Conservation (phyloP, 768 basidiomycete species). For the Panaeolus cyanescens region DNA sequence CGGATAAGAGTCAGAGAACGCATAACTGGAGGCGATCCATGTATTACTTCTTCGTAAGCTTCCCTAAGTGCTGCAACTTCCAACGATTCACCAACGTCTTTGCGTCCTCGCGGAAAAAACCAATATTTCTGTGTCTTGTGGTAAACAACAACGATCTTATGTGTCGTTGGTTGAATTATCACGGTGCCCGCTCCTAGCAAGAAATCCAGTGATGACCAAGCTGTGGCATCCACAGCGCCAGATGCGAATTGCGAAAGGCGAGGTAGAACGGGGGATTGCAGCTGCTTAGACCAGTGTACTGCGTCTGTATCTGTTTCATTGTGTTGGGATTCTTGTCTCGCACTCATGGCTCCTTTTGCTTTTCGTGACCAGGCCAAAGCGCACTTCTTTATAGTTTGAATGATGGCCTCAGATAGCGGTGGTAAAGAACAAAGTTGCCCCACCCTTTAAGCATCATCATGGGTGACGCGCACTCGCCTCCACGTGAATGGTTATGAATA, state of each 20-base stretch:
- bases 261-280: background rate
- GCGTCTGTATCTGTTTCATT: background rate
- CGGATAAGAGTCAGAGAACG: background rate
- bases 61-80: constrained; percentile 63
- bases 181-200: constrained; percentile 65
- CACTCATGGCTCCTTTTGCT: background rate
- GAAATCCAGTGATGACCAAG: constrained; percentile 53
- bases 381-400: background rate
- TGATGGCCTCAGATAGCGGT: background rate
- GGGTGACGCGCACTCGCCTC: background rate
- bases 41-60: constrained; percentile 69
- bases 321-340: background rate
- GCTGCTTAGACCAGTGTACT: background rate
- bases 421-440: background rate
- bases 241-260: constrained; percentile 42
- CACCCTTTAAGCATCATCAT: background rate
- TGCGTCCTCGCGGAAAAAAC: constrained; percentile 67
- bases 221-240: constrained; percentile 40
- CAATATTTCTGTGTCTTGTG: constrained; percentile 41
- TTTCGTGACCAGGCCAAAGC: background rate
- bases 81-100: constrained; percentile 65
- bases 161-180: constrained; percentile 58
- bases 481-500: background rate
- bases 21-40: constrained; percentile 9
- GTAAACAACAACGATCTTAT: constrained; percentile 53